Evolutionary conservation across 2,329 filamentous ascomycete species (phyloP), one percentile per base, ranked within the genome.

Genomic region (Trichophyton schoenleinii): DNA sequence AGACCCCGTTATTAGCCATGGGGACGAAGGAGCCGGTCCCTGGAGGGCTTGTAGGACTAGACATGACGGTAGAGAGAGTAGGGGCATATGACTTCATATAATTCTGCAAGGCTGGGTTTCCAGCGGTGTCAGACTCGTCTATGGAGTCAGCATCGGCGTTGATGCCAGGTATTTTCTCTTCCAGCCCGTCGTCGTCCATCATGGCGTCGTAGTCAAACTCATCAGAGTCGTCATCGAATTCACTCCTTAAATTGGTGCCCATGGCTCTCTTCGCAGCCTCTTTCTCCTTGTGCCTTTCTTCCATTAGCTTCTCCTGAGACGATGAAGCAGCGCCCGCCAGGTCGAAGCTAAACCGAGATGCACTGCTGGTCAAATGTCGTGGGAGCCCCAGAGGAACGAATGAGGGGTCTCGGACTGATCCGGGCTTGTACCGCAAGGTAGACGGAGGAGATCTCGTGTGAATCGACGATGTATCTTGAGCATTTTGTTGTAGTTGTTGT

Each of bases 281-380:
- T 73, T 82, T 74, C 69, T 78, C 72, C 73, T 82, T 78, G 66
- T 85, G 82, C 59, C 82, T 83, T 63, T 86, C 84, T 71, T 87
- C 84, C 38, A 87, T 71, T 5, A 85, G 71, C 64, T 80, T 80
- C 67, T 87, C 84, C 67, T 87, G 82, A 0, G 78, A 76, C 3
- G 80, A 77, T 3, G 82, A 84, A 60, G 82, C 83, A 8, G 78
- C 76, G 15, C 79, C 80, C 4, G 77, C 79, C 67, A 86, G 80
- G 64, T 87, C 83, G 65, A 87, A 87, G 66, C 83, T 86, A 68
- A 87, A 87, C 8, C 83, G 75, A 1, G 82, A 85, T 0, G 83
- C 81, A 68, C 80, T 82, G 67, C 83, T 85, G 61, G 74, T 78
- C 60, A 79, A 70, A 65, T 78, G 78, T 62, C 73, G 77, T 1